Evolutionary conservation across 108 stramenopile species (phyloP).

Genomic region (Stephanodiscus triporus): DNA sequence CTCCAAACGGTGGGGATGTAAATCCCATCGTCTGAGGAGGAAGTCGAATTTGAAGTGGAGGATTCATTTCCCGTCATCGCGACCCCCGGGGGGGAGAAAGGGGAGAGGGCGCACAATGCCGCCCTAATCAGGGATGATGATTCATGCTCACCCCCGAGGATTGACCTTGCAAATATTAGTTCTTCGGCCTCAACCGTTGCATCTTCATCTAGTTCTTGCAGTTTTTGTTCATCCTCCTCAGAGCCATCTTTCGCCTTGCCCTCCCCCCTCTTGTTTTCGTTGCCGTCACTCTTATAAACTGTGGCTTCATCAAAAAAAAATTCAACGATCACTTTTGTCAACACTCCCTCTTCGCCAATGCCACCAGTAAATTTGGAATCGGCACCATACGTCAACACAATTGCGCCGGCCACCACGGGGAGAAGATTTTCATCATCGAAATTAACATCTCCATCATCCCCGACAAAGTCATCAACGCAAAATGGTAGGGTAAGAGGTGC

Average conservation of each 20-base stretch:
- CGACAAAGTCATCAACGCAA: slow-evolving; percentile 38
- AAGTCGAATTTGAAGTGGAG: slow-evolving; percentile 2
- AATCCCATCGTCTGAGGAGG: slow-evolving; percentile 28
- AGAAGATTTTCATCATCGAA: slow-evolving; percentile 8
- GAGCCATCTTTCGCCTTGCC: background rate
- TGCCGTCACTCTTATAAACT: background rate
- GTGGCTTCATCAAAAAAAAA: slow-evolving; percentile 33
- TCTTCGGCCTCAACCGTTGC: slow-evolving; percentile 37
- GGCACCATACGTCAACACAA: slow-evolving; percentile 43
- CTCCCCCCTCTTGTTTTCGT: background rate
- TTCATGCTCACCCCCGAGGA: background rate
- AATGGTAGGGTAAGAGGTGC: slow-evolving; percentile 7
- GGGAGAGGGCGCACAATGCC: slow-evolving; percentile 35
- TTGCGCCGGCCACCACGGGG: slow-evolving; percentile 38
- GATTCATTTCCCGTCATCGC: background rate
- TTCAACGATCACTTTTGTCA: slow-evolving; percentile 45
- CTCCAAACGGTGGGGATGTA: slow-evolving; percentile 48
- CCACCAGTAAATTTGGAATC: slow-evolving; percentile 51
- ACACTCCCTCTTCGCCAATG: slow-evolving; percentile 45
- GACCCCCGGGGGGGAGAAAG: background rate
- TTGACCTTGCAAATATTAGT: slow-evolving; percentile 30
- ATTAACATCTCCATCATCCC: background rate
- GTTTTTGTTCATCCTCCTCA: background rate
- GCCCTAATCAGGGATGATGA: slow-evolving; percentile 30
- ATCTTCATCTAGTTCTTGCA: slow-evolving; percentile 6